phyloP scores from a whole-genome alignment of 345 rosid species.

The Eucalyptus pauciflora region DNA sequence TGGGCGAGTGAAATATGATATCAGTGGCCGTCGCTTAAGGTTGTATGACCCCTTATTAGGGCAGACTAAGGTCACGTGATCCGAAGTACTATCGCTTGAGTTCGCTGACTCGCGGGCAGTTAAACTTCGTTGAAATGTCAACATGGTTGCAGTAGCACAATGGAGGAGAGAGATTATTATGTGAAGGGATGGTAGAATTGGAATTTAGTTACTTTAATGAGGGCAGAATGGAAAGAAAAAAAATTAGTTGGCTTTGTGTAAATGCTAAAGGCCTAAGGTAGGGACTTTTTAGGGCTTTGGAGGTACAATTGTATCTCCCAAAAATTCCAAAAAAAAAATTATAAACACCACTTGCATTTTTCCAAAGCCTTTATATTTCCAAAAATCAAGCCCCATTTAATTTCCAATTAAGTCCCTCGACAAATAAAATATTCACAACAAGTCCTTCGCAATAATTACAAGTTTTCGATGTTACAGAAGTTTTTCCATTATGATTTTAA shows the following conservation, averaged over 20 bases:
- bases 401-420: not conserved
- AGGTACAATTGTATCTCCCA: not conserved
- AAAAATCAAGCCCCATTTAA: not conserved
- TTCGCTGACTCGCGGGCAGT: fast-evolving
- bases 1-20: not conserved
- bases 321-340: too few relatives aligned
- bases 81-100: too few relatives aligned
- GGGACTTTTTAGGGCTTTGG: not conserved
- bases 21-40: fast-evolving
- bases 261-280: too few relatives aligned
- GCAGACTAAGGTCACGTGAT: too few relatives aligned
- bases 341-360: not conserved
- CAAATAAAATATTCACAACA: not conserved
- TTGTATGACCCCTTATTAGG: too few relatives aligned
- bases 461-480: not conserved
- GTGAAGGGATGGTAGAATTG: too few relatives aligned
- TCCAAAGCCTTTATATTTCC: not conserved
- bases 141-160: not conserved
- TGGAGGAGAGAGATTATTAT: not conserved
- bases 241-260: not conserved
- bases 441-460: not conserved
- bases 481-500: not conserved
- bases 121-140: too few relatives aligned
- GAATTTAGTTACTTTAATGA: too few relatives aligned
- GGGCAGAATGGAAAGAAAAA: not conserved